phyloP scores from a whole-genome alignment of 352 stramenopile genomes.

The Phytophthora cactorum region DNA sequence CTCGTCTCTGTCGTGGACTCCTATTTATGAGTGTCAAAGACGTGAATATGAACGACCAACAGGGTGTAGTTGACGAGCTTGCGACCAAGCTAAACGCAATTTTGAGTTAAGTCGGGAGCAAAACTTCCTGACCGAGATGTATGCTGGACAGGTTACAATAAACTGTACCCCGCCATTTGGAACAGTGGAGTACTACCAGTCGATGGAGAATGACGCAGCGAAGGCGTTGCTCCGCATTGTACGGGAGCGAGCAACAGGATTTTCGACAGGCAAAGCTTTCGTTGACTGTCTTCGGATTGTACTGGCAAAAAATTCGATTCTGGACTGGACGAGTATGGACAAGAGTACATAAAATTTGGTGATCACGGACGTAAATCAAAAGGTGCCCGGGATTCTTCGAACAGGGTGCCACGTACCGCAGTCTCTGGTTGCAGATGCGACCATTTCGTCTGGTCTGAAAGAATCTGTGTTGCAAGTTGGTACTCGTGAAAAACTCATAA shows the following conservation, averaged over 20 bases:
- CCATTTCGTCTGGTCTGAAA: neutral
- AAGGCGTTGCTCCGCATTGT: neutral
- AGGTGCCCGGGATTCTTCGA: neutral
- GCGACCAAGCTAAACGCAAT: neutral
- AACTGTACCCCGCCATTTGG: neutral
- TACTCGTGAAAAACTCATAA: neutral
- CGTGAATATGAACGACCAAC: neutral
- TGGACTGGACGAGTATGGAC: neutral
- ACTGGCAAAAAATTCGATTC: neutral
- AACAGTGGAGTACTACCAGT: neutral
- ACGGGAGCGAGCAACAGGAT: neutral
- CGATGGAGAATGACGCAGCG: neutral
- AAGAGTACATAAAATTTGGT: neutral
- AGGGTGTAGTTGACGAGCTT: neutral
- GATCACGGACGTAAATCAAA: neutral
- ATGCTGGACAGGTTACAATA: neutral
- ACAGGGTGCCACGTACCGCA: neutral
- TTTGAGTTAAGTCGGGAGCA: neutral
- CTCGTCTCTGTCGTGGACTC: conserved; percentile 54
- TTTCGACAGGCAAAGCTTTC: neutral
- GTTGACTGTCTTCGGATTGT: neutral
- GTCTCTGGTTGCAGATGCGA: neutral
- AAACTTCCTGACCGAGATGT: neutral
- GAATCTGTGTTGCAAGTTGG: neutral
- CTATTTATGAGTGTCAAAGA: conserved; percentile 31